Evolutionary conservation across 768 basidiomycete species (phyloP).

Genomic region (Paxillus rubicundulus): DNA sequence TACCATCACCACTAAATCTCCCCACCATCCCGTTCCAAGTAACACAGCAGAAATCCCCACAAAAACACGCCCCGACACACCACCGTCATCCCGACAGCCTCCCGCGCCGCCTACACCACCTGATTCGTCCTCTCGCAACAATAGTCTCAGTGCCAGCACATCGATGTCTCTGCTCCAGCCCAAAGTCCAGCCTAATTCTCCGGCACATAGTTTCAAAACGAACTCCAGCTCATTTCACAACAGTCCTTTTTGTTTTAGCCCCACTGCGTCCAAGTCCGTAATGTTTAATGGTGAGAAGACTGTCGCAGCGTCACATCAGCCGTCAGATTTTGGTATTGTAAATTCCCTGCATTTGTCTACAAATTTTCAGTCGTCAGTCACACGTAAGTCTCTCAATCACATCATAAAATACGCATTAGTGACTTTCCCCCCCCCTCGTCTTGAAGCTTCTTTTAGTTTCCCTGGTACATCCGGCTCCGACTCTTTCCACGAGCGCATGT

Average conservation of each 20-base stretch:
- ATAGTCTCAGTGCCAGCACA: conserved; percentile 10
- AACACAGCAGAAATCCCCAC: conserved; percentile 6
- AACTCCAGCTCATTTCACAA: conserved; percentile 12
- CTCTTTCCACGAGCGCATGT: conserved; percentile 12
- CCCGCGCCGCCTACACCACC: conserved; percentile 21
- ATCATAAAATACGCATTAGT: neutral
- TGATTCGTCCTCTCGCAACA: conserved; percentile 7
- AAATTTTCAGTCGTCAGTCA: conserved; percentile 18
- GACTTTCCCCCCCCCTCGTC: neutral
- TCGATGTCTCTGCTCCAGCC: conserved; percentile 19
- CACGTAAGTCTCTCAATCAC: conserved; percentile 18
- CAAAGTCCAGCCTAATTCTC: conserved; percentile 19
- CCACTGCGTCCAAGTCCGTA: conserved; percentile 9
- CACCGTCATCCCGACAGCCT: conserved; percentile 13
- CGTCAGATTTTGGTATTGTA: conserved; percentile 13
- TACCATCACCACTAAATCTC: conserved; percentile 8
- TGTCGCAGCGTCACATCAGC: conserved; percentile 10
- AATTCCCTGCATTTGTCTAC: conserved; percentile 3
- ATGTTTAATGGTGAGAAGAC: conserved; percentile 4
- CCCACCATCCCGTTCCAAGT: neutral
- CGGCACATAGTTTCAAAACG: conserved; percentile 12
- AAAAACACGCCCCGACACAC: conserved; percentile 5
- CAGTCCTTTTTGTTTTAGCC: conserved; percentile 21
- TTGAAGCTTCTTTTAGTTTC: conserved; percentile 27
- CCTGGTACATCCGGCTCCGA: conserved; percentile 12